These are phyloP conservation scores for Kwoniella pini DNA, from an alignment of 768 basidiomycete species.

Conservation along the genomic window DNA sequence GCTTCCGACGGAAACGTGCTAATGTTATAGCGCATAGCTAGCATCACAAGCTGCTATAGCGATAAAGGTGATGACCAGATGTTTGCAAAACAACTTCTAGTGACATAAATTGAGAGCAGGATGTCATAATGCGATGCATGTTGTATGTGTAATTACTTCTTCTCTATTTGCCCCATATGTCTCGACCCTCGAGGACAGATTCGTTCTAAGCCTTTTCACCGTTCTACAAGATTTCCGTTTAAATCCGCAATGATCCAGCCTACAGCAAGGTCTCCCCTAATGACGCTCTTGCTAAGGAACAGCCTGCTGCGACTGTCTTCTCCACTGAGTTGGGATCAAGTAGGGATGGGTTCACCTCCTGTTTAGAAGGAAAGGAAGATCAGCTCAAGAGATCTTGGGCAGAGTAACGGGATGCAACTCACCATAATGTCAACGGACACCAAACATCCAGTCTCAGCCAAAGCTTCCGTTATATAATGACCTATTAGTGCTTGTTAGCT, in stretches of 20 bases:
- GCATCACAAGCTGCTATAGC: too few relatives aligned
- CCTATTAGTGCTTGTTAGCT: conserved; percentile 21
- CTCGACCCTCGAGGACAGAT: too few relatives aligned
- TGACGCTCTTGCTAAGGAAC: conserved; percentile 53
- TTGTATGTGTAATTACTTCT: too few relatives aligned
- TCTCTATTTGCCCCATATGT: too few relatives aligned
- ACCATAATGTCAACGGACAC: conserved; percentile 95
- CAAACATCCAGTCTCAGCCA: conserved; percentile 87
- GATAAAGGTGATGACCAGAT: too few relatives aligned
- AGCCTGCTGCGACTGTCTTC: conserved; percentile 72
- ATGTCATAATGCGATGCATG: too few relatives aligned
- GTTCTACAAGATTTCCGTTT: too few relatives aligned
- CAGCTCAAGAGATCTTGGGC: not conserved
- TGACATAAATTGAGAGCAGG: too few relatives aligned
- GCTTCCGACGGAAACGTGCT: too few relatives aligned
- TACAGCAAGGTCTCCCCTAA: conserved; percentile 53
- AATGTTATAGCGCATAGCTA: too few relatives aligned
- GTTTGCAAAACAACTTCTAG: too few relatives aligned
- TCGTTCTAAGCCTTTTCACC: too few relatives aligned
- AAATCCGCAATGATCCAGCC: not conserved
- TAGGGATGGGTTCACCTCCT: conserved; percentile 98
- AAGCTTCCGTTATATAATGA: conserved; percentile 92
- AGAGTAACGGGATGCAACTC: conserved; percentile 31
- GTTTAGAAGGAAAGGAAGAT: conserved; percentile 12
- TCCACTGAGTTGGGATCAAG: conserved; percentile 70